Conservation (phyloP, 257 asterid species). For the Jacaranda mimosifolia region DNA sequence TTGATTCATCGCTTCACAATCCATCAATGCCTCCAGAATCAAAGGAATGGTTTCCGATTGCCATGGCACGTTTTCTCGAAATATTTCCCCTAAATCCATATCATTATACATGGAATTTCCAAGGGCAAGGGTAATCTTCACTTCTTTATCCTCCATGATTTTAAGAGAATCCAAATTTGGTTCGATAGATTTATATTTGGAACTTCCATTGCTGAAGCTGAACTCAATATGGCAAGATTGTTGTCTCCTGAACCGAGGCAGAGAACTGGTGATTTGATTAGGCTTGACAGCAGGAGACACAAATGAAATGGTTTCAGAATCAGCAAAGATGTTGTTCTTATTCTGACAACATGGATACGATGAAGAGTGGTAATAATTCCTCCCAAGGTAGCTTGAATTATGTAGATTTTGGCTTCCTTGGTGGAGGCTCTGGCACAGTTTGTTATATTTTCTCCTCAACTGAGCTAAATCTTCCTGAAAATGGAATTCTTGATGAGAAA, state of each 20-base stretch:
- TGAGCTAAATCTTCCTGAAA: constrained; percentile 57
- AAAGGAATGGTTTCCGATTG: constrained; percentile 57
- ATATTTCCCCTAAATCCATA: constrained; percentile 28
- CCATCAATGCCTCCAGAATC: constrained; percentile 52
- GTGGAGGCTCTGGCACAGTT: constrained; percentile 66
- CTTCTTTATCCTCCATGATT: constrained; percentile 65
- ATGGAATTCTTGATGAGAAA: not conserved
- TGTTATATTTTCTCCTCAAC: constrained; percentile 78
- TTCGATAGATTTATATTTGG: constrained; percentile 40
- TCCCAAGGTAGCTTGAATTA: constrained; percentile 45
- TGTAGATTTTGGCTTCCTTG: constrained; percentile 36
- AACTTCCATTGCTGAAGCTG: constrained; percentile 56
- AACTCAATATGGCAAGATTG: constrained; percentile 81
- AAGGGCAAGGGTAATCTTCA: constrained; percentile 68
- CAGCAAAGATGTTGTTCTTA: constrained; percentile 45
- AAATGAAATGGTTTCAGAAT: constrained; percentile 61
- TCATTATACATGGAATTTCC: constrained; percentile 57
- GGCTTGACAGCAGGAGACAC: constrained; percentile 47
- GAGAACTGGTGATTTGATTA: constrained; percentile 43
- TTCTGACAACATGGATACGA: constrained; percentile 55
- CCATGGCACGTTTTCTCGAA: constrained; percentile 81
- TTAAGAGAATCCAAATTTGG: constrained; percentile 71
- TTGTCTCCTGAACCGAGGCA: constrained; percentile 80
- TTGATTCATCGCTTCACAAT: constrained; percentile 26
- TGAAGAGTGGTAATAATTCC: constrained; percentile 37